These are phyloP conservation scores for Porodaedalea pini DNA, from an alignment of 1,284 basidiomycete species.

Conservation along the genomic window DNA sequence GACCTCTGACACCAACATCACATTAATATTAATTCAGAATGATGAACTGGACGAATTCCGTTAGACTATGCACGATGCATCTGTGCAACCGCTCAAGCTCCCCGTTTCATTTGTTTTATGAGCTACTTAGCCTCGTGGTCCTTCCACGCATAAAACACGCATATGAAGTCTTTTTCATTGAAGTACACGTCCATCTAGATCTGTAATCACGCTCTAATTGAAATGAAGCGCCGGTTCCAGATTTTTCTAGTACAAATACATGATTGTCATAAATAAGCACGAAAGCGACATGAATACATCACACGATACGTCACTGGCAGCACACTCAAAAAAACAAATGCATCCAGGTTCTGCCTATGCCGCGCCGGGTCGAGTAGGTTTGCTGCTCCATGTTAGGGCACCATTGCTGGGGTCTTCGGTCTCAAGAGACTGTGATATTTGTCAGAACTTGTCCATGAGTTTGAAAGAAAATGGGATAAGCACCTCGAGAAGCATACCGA, in stretches of 20 bases:
- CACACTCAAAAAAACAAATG: background rate
- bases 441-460: background rate
- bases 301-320: too few species aligned
- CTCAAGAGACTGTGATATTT: constrained; percentile 24
- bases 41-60: too few species aligned
- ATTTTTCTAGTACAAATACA: background rate
- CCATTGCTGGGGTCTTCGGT: constrained; percentile 24
- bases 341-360: background rate
- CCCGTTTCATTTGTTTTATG: too few species aligned
- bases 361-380: constrained; percentile 4
- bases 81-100: too few species aligned
- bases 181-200: too few species aligned
- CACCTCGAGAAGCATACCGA: constrained; percentile 82
- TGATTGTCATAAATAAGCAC: background rate
- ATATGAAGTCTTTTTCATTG: too few species aligned
- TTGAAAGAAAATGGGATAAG: constrained; percentile 24
- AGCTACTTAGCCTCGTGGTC: too few species aligned
- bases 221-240: background rate
- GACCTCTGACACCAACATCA: too few species aligned
- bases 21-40: too few species aligned
- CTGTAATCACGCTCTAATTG: too few species aligned
- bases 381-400: constrained; percentile 15
- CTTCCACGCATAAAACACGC: too few species aligned
- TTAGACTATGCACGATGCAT: too few species aligned
- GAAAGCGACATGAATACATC: background rate